A percentile compares a stretch with the other conserved stretches of the same genome.
Conservation (phyloP, 768 basidiomycete genomes). For the Omphalotus guepiniiformis region DNA sequence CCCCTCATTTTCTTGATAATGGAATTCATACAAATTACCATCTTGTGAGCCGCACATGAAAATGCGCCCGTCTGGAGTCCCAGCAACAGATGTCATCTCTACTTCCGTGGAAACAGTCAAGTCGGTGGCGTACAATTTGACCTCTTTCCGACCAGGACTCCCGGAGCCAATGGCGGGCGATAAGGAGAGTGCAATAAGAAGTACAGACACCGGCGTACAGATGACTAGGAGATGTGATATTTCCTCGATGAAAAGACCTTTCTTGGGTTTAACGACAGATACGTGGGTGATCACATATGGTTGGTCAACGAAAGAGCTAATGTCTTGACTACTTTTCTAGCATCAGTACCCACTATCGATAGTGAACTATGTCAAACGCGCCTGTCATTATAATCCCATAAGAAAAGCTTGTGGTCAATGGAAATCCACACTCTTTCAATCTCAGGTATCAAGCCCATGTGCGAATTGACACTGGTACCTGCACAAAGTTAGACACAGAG, state of each 20-base stretch:
- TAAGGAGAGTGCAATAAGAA: conserved; percentile 79
- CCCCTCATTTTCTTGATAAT: conserved; percentile 85
- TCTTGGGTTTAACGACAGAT: conserved; percentile 81
- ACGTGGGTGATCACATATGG: conserved; percentile 88
- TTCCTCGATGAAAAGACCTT: conserved; percentile 87
- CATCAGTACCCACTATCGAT: background rate
- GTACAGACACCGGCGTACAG: conserved; percentile 79
- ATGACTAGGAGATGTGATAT: conserved; percentile 87
- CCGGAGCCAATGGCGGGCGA: conserved; percentile 38
- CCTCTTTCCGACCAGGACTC: conserved; percentile 53
- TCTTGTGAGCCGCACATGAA: conserved; percentile 88
- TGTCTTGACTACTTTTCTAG: conserved; percentile 60
- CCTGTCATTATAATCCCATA: conserved; percentile 98
- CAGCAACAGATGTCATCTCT: conserved; percentile 81
- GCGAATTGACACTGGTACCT: conserved; percentile 69
- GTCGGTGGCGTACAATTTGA: conserved; percentile 89
- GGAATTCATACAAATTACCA: conserved; percentile 86
- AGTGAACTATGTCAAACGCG: conserved; percentile 32
- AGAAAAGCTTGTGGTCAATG: conserved; percentile 87
- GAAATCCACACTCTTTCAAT: conserved; percentile 96
- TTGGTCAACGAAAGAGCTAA: conserved; percentile 89
- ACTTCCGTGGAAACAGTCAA: conserved; percentile 73
- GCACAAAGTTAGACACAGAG: conserved; percentile 12
- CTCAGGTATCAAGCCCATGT: conserved; percentile 90
- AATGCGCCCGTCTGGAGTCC: conserved; percentile 78